Evolutionary conservation across 2,329 filamentous ascomycete species (phyloP), one percentile per base, ranked within the genome.

Genomic region (Fusarium domesticum): DNA sequence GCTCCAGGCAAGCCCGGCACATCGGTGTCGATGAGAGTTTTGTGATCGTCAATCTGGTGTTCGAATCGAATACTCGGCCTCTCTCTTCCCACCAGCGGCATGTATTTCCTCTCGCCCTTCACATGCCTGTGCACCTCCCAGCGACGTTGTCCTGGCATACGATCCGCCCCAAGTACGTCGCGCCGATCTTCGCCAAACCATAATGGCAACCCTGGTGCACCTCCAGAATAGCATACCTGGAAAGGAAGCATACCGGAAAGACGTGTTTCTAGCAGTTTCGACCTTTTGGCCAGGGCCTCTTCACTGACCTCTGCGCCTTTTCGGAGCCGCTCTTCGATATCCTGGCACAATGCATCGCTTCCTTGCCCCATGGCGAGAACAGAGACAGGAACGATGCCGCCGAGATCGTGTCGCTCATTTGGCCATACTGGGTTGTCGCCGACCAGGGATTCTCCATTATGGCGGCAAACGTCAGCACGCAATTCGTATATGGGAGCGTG

Each of bases 161-260:
- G 53, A 31, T 59, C 57, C 18, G 57, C 52, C 7, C 57, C 54
- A 20, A 60, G 53, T 12, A 59, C 57, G 18, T 60, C 57, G 18
- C 57, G 35, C 7, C 57, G 44, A 40, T 60, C 57, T 30, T 60
- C 57, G 10, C 57, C 57, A 37, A 60, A 59, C 57, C 57, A 60
- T 17, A 58, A 37, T 7, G 20, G 37, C 28, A 38, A 40, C 5
- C 53, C 55, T 10, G 54, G 57, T 6, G 43, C 54, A 25, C 49
- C 43, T 3, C 53, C 43, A 17, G 43, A 47, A 32, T 60, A 60
- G 47, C 57, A 60, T 25, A 58, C 57, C 19, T 60, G 56, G 18
- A 60, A 60, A 0, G 57, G 57, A 18, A 60, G 47, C 44, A 60
- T 50, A 2, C 57, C 57, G 1, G 57, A 60, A 7, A 60, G 39